A percentile compares a stretch with the other conserved stretches of the same genome.
Conservation (phyloP, 345 rosid species). For the Mangifera indica region DNA sequence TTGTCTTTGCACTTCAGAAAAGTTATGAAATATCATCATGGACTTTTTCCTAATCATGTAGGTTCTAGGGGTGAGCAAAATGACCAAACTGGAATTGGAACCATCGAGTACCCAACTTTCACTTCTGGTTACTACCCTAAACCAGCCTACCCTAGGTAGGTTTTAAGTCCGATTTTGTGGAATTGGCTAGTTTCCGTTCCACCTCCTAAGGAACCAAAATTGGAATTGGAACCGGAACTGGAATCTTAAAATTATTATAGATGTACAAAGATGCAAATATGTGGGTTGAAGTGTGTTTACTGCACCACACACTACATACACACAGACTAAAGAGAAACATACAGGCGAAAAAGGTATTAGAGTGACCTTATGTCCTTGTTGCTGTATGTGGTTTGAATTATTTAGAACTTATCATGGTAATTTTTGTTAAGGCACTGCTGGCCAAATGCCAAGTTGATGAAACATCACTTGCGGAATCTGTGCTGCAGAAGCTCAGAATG, state of each 20-base stretch:
- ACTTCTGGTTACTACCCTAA: no score
- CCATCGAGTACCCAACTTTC: no score
- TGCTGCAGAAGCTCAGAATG: conserved; percentile 60
- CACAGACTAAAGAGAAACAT: neutral
- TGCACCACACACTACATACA: neutral
- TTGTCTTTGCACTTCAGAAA: neutral
- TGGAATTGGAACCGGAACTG: no score
- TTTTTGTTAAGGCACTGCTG: conserved; percentile 29
- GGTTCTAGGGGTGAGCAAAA: no score
- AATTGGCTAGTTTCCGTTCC: no score
- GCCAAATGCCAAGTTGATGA: conserved; percentile 27
- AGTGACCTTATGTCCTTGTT: neutral
- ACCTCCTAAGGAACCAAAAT: no score
- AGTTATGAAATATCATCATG: neutral
- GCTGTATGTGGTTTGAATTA: neutral
- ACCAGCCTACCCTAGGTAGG: no score
- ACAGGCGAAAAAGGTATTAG: neutral
- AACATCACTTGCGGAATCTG: conserved; percentile 56
- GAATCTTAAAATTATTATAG: neutral
- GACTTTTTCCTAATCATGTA: neutral
- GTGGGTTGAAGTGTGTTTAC: no score
- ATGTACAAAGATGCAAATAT: neutral
- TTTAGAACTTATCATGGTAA: conserved; percentile 13
- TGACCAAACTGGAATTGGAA: no score
- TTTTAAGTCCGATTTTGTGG: no score